Conservation (phyloP, 1,284 basidiomycete species). For the Inonotus hispidus region DNA sequence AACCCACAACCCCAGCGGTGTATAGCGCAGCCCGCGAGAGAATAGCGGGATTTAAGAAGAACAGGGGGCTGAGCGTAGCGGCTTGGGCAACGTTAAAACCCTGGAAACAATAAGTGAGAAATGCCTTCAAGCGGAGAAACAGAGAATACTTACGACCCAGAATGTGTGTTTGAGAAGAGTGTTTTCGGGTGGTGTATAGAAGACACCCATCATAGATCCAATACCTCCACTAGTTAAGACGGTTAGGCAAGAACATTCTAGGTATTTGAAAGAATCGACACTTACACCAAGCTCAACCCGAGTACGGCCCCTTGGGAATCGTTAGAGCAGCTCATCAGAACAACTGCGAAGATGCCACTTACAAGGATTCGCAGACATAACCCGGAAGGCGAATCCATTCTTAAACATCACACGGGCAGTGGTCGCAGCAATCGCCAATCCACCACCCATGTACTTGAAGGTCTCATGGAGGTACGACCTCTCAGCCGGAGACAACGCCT, state of each 20-base stretch:
- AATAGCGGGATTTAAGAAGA: constrained; percentile 83
- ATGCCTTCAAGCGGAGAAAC: background rate
- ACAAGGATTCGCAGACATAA: constrained; percentile 89
- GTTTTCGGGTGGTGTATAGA: constrained; percentile 70
- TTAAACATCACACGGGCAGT: constrained; percentile 77
- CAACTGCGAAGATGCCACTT: constrained; percentile 23
- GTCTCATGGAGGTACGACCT: constrained; percentile 72
- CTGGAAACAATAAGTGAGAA: constrained; percentile 30
- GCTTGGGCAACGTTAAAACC: constrained; percentile 86
- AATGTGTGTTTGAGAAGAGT: constrained; percentile 68
- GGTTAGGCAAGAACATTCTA: background rate
- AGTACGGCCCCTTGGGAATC: constrained; percentile 64
- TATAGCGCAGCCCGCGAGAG: constrained; percentile 88
- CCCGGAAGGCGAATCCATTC: constrained; percentile 66
- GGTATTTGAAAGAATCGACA: constrained; percentile 33
- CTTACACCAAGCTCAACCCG: constrained; percentile 66
- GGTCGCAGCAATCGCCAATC: constrained; percentile 70
- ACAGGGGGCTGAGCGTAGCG: constrained; percentile 75
- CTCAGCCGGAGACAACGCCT: constrained; percentile 55
- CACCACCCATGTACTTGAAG: constrained; percentile 83
- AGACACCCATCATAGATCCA: constrained; percentile 74
- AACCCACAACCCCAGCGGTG: constrained; percentile 80
- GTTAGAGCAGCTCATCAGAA: background rate
- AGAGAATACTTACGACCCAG: constrained; percentile 56
- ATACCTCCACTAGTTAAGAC: constrained; percentile 44